A percentile compares a stretch with the other conserved stretches of the same genome.
Conservation (phyloP, 1,139 yeast species). For the Candida sanyaensis region DNA sequence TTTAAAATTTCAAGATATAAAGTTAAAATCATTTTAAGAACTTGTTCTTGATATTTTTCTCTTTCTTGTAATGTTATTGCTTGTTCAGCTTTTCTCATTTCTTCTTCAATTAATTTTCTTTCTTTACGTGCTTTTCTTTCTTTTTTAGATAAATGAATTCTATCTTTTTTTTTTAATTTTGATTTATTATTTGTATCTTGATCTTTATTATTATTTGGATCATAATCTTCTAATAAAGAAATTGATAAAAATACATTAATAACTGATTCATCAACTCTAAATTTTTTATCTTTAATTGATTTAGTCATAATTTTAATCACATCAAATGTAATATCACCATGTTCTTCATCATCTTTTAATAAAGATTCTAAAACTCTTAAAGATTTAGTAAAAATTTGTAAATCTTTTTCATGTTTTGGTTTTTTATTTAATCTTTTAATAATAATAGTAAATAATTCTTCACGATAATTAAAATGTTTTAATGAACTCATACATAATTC, state of each 20-base stretch:
- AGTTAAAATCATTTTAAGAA: conserved; percentile 69
- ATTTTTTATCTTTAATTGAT: conserved; percentile 72
- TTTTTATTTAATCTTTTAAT: conserved; percentile 65
- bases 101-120: conserved; percentile 83
- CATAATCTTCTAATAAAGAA: conserved; percentile 77
- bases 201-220: conserved; percentile 57
- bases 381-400: conserved; percentile 57
- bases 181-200: conserved; percentile 43
- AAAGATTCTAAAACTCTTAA: conserved; percentile 65
- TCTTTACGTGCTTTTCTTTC: conserved; percentile 88
- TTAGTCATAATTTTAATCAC: conserved; percentile 66
- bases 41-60: conserved; percentile 81
- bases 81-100: conserved; percentile 82
- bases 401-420: conserved; percentile 47
- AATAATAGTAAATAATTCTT: conserved; percentile 67
- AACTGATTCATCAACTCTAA: conserved; percentile 81
- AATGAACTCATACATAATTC: conserved; percentile 65
- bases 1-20: conserved; percentile 78
- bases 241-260: conserved; percentile 72
- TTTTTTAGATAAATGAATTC: conserved; percentile 86
- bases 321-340: conserved; percentile 81
- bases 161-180: conserved; percentile 76
- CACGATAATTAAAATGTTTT: conserved; percentile 78
- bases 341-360: conserved; percentile 67
- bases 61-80: conserved; percentile 86